Conservation (phyloP, 1,284 basidiomycete species). For the Hemileia vastatrix region DNA sequence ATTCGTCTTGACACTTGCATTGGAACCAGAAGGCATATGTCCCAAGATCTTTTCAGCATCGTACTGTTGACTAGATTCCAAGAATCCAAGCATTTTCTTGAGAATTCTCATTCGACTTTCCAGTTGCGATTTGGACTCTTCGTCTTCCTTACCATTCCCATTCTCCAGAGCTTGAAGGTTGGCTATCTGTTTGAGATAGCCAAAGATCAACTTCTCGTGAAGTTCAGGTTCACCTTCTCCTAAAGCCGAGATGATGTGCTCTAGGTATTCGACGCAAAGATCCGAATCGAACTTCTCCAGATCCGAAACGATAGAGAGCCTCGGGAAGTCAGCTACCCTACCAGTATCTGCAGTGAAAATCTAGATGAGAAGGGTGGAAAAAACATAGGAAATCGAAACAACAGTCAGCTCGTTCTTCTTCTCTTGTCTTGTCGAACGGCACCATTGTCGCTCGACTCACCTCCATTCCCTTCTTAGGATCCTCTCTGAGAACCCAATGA, state of each 20-base stretch:
- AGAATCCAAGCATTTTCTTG: slow-evolving; percentile 31
- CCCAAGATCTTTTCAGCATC: slow-evolving; percentile 36
- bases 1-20: not conserved
- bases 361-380: too few species aligned
- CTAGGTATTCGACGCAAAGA: slow-evolving; percentile 66
- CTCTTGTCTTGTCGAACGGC: too few species aligned
- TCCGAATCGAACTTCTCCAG: slow-evolving; percentile 51
- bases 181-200: too few species aligned
- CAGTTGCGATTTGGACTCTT: not conserved
- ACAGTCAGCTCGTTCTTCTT: too few species aligned
- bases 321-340: slow-evolving; percentile 69
- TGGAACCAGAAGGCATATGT: slow-evolving; percentile 26
- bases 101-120: slow-evolving; percentile 23
- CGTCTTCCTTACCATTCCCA: not conserved
- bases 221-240: slow-evolving; percentile 60
- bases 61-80: slow-evolving; percentile 34
- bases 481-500: slow-evolving; percentile 84
- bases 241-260: slow-evolving; percentile 67
- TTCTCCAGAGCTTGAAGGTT: not conserved
- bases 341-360: slow-evolving; percentile 77
- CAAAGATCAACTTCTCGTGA: slow-evolving; percentile 81
- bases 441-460: too few species aligned
- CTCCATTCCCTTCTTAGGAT: too few species aligned
- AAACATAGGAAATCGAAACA: too few species aligned
- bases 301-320: slow-evolving; percentile 58